phyloP scores from a whole-genome alignment of 2,329 filamentous ascomycete genomes.

The Emmonsia crescens region DNA sequence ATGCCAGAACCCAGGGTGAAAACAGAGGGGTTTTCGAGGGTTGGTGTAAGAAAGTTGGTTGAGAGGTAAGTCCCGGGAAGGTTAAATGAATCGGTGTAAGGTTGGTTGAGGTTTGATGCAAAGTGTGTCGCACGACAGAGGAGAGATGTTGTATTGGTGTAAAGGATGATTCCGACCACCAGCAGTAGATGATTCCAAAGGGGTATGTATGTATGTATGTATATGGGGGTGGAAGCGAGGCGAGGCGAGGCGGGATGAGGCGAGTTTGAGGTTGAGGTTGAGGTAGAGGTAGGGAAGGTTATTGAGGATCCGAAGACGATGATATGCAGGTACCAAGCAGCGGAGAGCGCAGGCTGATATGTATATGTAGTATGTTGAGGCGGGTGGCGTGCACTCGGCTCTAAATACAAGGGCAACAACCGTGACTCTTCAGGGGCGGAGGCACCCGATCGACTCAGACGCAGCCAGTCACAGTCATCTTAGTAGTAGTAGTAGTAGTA shows the following conservation, averaged over 20 bases:
- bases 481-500: neutral
- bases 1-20: constrained; percentile 9
- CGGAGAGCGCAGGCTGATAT: constrained; percentile 7
- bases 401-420: constrained; percentile 4
- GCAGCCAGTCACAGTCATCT: constrained; percentile 1
- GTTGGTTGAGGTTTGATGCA: neutral
- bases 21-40: neutral
- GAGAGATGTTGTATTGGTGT: neutral
- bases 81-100: neutral
- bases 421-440: constrained; percentile 10
- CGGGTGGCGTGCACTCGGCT: constrained; percentile 8
- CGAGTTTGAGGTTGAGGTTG: too few species aligned
- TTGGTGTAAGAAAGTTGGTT: neutral
- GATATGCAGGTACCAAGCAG: constrained; percentile 11
- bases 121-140: neutral
- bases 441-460: constrained; percentile 5
- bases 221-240: neutral
- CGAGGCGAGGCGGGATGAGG: neutral
- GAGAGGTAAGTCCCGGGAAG: neutral
- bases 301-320: neutral
- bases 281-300: too few species aligned
- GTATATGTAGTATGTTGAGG: neutral
- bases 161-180: constrained; percentile 4
- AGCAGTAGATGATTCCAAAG: constrained; percentile 1
- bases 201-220: neutral